Percentiles rank a stretch among this genome's conserved stretches.
phyloP scores from a whole-genome alignment of 2,329 filamentous ascomycete species.

The Chaetomium olivaceum region DNA sequence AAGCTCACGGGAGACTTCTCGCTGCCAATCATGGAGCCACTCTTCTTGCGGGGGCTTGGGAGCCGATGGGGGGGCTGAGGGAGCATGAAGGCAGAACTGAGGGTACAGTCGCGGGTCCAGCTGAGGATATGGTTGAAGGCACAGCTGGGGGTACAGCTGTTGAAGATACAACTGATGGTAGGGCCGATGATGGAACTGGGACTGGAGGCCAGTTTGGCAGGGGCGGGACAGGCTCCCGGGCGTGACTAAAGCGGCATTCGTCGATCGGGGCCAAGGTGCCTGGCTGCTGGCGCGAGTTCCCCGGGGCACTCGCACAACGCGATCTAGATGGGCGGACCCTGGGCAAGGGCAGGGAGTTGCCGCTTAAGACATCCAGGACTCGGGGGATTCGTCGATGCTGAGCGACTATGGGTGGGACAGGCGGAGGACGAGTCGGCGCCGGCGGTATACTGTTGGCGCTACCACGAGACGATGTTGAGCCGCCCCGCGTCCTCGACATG shows the following conservation, averaged over 20 bases:
- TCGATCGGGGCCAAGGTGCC: not conserved
- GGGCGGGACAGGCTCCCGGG: not conserved
- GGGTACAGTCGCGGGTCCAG: too few species aligned
- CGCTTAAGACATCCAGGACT: not conserved
- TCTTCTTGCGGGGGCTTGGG: not conserved
- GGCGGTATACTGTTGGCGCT: not conserved
- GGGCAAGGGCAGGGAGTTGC: not conserved
- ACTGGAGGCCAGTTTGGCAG: not conserved
- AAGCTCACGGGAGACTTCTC: not conserved
- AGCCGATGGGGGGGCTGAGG: not conserved
- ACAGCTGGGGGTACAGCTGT: too few species aligned
- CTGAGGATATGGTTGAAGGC: not conserved
- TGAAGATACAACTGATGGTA: not conserved
- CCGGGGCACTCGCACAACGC: not conserved
- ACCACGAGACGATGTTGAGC: not conserved
- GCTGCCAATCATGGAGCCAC: not conserved
- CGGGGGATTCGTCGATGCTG: not conserved
- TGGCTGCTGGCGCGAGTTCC: not conserved
- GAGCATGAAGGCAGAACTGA: too few species aligned
- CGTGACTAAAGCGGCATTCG: not conserved
- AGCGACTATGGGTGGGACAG: not conserved
- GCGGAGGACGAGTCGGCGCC: constrained; percentile 1
- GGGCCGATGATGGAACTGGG: not conserved
- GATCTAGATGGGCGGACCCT: not conserved
- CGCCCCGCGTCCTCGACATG: constrained; percentile 6